These are phyloP conservation scores for Canna indica DNA, from an alignment of 176 grass and related monocot genomes.

Conservation along the genomic window DNA sequence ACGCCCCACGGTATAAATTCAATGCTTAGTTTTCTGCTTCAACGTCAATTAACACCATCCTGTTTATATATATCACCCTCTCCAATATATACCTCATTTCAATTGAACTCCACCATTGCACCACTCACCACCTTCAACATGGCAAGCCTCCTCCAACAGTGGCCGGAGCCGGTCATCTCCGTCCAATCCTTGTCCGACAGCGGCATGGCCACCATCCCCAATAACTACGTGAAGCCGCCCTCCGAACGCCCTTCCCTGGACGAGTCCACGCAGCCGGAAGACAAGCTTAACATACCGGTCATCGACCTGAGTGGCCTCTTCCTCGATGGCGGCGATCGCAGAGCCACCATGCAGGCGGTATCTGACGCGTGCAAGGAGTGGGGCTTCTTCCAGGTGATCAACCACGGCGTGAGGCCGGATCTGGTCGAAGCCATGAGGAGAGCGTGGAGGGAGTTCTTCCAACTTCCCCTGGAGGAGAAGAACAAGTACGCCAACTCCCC, in stretches of 20 bases:
- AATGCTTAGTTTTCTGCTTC: too few relatives aligned
- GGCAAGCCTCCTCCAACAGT: neutral
- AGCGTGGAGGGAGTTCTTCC: constrained; percentile 65
- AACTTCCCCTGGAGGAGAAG: constrained; percentile 39
- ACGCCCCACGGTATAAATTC: too few relatives aligned
- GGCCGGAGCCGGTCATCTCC: constrained; percentile 25
- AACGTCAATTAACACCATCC: too few relatives aligned
- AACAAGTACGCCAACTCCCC: constrained; percentile 43
- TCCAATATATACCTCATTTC: too few relatives aligned
- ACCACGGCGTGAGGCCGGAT: constrained; percentile 36
- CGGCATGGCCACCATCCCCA: constrained; percentile 25
- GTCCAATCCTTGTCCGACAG: constrained; percentile 43
- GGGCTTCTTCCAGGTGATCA: constrained; percentile 80
- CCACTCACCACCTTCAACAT: neutral
- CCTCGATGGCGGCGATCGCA: neutral
- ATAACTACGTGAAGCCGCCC: constrained; percentile 42
- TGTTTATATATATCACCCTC: too few relatives aligned
- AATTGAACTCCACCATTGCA: too few relatives aligned
- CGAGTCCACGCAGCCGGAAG: neutral
- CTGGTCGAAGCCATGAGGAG: constrained; percentile 26
- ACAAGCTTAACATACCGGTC: constrained; percentile 29
- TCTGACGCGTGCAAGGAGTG: constrained; percentile 45
- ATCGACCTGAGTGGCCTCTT: constrained; percentile 35
- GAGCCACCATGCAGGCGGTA: constrained; percentile 19
- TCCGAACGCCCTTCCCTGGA: constrained; percentile 17